These are phyloP conservation scores for Scutellospora calospora DNA, from an alignment of 371 early-diverging fungal genomes.

Conservation along the genomic window DNA sequence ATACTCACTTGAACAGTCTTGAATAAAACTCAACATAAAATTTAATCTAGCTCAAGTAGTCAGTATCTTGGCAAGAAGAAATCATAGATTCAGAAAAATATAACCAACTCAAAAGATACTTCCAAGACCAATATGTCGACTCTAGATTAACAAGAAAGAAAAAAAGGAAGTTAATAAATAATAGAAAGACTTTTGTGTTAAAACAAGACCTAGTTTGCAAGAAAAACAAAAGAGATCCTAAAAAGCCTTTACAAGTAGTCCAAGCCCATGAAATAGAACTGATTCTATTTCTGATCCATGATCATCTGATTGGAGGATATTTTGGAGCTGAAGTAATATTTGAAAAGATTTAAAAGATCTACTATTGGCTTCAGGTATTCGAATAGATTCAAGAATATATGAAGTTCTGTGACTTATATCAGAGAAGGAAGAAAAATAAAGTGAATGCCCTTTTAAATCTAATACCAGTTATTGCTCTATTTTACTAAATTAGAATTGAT, in stretches of 20 bases:
- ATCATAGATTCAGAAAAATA: too few relatives aligned
- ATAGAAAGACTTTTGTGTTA: background rate
- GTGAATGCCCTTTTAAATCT: slow-evolving; percentile 38
- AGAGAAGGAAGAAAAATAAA: slow-evolving; percentile 20
- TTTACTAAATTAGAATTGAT: slow-evolving; percentile 46
- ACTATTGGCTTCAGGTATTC: background rate
- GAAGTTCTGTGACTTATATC: background rate
- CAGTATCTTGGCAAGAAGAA: too few relatives aligned
- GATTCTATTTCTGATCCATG: background rate
- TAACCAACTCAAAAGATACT: background rate
- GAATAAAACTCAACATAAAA: too few relatives aligned
- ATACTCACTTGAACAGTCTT: too few relatives aligned
- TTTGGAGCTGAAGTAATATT: background rate
- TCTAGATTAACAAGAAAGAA: background rate
- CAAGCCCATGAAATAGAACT: background rate
- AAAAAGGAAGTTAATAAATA: background rate
- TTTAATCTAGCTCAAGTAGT: background rate
- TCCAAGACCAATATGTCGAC: background rate
- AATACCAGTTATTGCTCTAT: slow-evolving; percentile 43
- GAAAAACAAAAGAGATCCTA: background rate
- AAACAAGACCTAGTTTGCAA: background rate
- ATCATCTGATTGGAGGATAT: background rate
- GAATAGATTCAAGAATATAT: slow-evolving; percentile 13
- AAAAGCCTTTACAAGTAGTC: background rate
- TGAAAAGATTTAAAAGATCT: background rate